Base-by-base conservation (phyloP, 306 rosid genomes). In the Herpetospermum pedunculosum region DNA sequence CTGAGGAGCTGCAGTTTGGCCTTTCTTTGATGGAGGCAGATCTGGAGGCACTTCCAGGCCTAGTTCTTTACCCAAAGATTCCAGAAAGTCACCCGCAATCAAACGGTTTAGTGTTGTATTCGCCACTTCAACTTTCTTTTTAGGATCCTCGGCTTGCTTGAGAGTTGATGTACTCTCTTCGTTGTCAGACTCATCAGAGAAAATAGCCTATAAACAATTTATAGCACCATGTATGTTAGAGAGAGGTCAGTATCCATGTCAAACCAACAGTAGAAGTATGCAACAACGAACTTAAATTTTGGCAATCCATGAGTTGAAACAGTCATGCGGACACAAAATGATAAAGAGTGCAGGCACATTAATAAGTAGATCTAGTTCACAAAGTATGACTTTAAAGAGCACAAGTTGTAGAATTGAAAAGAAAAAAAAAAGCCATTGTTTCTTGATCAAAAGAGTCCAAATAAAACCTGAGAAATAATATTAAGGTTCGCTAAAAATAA, bases 21-120 rank as follows among this genome's bases (percentile, higher is more conserved):
- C 64, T 54, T 87, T 94, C 72, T 85, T 85, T 0, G 89, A 62
- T 76, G 78, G 79, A 55, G 89, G 88, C 57, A 77, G 78, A 59
- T 89, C 99, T 65, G 96, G 92, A 43, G 99, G 99, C 69, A 95
- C 90, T 85, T 88, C 99, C 67, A 91, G 82, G 48, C 99, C 97
- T 34, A 91, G 88, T 85, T 95, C 99, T 83, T 88, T 91, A 77
- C 97, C 97, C 89, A 95, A 84, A 57, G 97, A 91, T 80, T 95
- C 92, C 84, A 95, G 79, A 83, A 95, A 95, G 84, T 95, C 96
- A 14, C 99, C 97, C 30, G 97, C 99, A 71, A 91, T 85, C 86
- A 95, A 84, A 60, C 96, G 92, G 79, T 85, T 95, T 75, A 95
- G 76, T 70, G 96, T 84, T 46, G 90, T 85, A 80, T 84, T 95